phyloP scores from a whole-genome alignment of 2,329 filamentous ascomycete species.

The Sporothrix humicola region DNA sequence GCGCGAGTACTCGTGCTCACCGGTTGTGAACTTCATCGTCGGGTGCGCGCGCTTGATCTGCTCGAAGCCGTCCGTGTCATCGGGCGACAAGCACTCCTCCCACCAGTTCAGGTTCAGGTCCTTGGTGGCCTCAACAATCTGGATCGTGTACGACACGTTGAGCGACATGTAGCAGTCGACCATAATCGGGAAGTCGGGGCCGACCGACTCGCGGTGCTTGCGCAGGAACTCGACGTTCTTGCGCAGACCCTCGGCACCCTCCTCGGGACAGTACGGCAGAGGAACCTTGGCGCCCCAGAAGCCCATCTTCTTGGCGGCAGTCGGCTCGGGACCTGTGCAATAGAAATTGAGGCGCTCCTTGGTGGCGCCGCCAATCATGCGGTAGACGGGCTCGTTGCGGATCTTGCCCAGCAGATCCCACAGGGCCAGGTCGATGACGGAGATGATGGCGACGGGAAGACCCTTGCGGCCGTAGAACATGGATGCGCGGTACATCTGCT shows the following conservation, averaged over 20 bases:
- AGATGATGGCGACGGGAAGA: constrained; percentile 87
- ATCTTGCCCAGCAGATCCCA: constrained; percentile 95
- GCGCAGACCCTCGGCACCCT: constrained; percentile 78
- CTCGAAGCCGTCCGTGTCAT: constrained; percentile 89
- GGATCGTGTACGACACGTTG: constrained; percentile 90
- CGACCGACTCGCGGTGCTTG: constrained; percentile 81
- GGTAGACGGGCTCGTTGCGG: constrained; percentile 90
- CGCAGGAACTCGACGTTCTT: constrained; percentile 91
- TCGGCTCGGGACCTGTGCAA: constrained; percentile 88
- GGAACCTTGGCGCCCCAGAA: constrained; percentile 93
- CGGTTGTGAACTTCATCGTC: constrained; percentile 90
- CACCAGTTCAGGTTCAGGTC: constrained; percentile 94
- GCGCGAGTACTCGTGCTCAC: constrained; percentile 92
- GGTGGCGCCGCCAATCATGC: constrained; percentile 89
- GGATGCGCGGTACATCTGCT: constrained; percentile 94
- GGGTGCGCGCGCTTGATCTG: constrained; percentile 91
- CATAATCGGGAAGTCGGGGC: constrained; percentile 89
- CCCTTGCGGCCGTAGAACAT: constrained; percentile 98
- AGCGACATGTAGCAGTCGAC: constrained; percentile 98
- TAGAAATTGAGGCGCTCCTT: constrained; percentile 86
- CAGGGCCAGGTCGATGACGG: constrained; percentile 88
- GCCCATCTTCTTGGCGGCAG: constrained; percentile 80
- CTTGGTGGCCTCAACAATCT: constrained; percentile 82
- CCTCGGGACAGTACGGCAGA: constrained; percentile 85
- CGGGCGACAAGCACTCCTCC: constrained; percentile 91